phyloP scores from a whole-genome alignment of 352 stramenopile species.

The Globisporangium acanthophoron region DNA sequence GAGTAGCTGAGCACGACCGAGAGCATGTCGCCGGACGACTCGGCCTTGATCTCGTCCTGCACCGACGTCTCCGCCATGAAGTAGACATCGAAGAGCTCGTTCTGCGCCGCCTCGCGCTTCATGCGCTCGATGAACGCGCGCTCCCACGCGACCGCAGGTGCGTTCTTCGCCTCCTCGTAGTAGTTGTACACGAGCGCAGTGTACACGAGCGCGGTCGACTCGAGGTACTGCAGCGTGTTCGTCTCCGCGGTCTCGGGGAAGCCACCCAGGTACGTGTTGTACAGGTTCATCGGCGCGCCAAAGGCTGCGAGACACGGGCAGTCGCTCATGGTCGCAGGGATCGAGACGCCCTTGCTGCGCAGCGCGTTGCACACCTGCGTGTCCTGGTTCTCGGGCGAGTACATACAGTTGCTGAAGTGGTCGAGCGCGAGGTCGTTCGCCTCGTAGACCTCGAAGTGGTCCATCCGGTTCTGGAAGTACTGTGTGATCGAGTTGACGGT shows the following conservation, averaged over 20 bases:
- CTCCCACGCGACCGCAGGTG: conserved; percentile 58
- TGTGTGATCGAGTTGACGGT: conserved; percentile 57
- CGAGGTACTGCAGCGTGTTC: conserved; percentile 45
- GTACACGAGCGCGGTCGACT: conserved; percentile 41
- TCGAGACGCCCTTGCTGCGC: conserved; percentile 21
- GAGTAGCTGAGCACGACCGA: conserved; percentile 45
- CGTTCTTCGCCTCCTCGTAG: conserved; percentile 35
- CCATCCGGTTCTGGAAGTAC: conserved; percentile 59
- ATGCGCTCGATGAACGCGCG: conserved; percentile 54
- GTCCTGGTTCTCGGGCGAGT: conserved; percentile 38
- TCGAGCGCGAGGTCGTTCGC: conserved; percentile 29
- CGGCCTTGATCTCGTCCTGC: conserved; percentile 51
- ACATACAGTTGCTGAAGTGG: conserved; percentile 41
- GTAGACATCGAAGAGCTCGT: conserved; percentile 55
- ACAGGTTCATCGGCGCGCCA: conserved; percentile 64
- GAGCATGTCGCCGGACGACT: conserved; percentile 41
- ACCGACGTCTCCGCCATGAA: conserved; percentile 58
- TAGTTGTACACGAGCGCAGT: conserved; percentile 65
- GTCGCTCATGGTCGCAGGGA: conserved; percentile 56
- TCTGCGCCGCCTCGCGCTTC: conserved; percentile 38
- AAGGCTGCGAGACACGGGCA: conserved; percentile 58
- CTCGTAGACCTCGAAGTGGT: conserved; percentile 55
- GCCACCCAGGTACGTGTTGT: conserved; percentile 57
- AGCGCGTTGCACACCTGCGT: conserved; percentile 28
- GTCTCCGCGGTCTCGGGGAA: conserved; percentile 40